Evolutionary conservation across 306 rosid species (phyloP), one percentile per base, ranked within the genome.

Genomic region (Elaeagnus macrophylla): DNA sequence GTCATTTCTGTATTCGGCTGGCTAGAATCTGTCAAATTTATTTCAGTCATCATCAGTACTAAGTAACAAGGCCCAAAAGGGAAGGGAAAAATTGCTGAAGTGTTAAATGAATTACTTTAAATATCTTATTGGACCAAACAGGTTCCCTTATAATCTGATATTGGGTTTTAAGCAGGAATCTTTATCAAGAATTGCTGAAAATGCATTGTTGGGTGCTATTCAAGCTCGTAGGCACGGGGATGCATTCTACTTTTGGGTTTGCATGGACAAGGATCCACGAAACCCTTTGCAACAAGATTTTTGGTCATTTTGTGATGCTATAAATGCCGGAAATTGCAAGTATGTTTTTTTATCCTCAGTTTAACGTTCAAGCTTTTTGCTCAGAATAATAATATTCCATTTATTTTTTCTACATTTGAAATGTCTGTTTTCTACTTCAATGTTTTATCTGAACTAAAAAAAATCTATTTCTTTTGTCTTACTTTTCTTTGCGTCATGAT

Each of bases 311-410:
- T 93, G 99, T 37, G 84, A 93, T 70, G 79, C 83, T 57, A 57
- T 81, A 66, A 93, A 93, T 70, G 94, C 96, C 32, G 99, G 99
- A 75, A 82, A 89, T 67, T 93, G 99, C 99, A 84, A 68, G 99
- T 93, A 84, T 71, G 81, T 48, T 59, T 39, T 17, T 15, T 41
- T 36, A 37, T 39, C 56, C 6, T 32, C 25, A 13, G 15, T 45
- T 9, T 1, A 12, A n/a, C n/a, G n/a, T n/a, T n/a, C n/a, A n/a
- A n/a, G n/a, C n/a, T n/a, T n/a, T n/a, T 6, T 6, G n/a, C 2
- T 17, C 1, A 12, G 10, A 13, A 49, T 47, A 52, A 13, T 56
- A 6, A 59, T 54, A 57, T 53, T 10, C 53, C 37, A 35, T 37
- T 32, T 39, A 18, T 32, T 12, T 17, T n/a, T 37, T 0, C 12